These are phyloP conservation scores for Coprinopsis strossmayeri DNA, from an alignment of 768 basidiomycete genomes.

Conservation along the genomic window DNA sequence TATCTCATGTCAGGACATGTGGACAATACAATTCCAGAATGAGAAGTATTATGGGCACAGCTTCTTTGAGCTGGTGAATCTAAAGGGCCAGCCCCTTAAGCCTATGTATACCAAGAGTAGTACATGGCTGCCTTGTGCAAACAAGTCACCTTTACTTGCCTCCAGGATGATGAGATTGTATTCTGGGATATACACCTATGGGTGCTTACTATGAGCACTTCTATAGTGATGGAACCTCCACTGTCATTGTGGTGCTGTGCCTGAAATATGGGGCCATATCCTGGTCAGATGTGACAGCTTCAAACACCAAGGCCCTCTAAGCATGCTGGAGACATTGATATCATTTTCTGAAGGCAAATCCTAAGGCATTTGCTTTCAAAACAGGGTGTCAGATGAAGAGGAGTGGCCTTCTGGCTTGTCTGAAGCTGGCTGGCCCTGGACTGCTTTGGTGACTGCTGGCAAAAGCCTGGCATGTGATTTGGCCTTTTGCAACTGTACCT, in stretches of 20 bases:
- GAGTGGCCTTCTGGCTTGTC: neutral
- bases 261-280: neutral
- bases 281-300: neutral
- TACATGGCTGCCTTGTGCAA: neutral
- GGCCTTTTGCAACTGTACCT: too few relatives aligned
- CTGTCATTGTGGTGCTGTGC: neutral
- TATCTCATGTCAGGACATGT: too few relatives aligned
- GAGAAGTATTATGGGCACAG: too few relatives aligned
- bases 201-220: neutral
- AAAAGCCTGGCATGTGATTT: too few relatives aligned
- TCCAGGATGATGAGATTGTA: neutral
- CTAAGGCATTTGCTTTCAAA: neutral
- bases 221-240: neutral
- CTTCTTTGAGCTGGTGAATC: too few relatives aligned
- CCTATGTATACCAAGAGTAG: neutral
- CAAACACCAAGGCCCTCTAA: neutral
- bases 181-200: neutral
- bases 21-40: too few relatives aligned
- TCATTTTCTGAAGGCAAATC: neutral
- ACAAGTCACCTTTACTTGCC: neutral
- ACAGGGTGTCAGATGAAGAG: neutral
- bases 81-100: too few relatives aligned
- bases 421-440: too few relatives aligned
- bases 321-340: neutral
- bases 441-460: too few relatives aligned